A percentile compares a stretch with the other conserved stretches of the same genome.
These are phyloP conservation scores for Psilocybe tampanensis DNA, from an alignment of 768 basidiomycete genomes.

Conservation along the genomic window DNA sequence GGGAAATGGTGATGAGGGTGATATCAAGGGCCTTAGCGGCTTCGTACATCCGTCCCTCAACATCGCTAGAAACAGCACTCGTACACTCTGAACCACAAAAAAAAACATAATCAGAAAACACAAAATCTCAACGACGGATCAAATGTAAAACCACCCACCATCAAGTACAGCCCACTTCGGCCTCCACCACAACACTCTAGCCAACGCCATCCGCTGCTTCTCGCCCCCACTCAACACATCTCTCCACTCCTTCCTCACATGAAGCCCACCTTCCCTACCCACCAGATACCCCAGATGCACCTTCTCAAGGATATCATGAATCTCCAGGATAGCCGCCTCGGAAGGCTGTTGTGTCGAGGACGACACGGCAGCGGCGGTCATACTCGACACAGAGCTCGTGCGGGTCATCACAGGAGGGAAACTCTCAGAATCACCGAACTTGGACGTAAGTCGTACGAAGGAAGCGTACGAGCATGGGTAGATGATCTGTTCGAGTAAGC, in stretches of 20 bases:
- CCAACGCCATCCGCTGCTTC: constrained; percentile 96
- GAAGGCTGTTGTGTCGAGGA: background rate
- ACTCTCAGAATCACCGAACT: background rate
- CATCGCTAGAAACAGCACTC: constrained; percentile 93
- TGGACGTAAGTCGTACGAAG: constrained; percentile 38
- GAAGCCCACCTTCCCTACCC: constrained; percentile 87
- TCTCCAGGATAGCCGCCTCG: constrained; percentile 57
- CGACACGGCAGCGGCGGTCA: background rate
- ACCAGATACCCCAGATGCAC: constrained; percentile 88
- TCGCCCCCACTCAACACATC: constrained; percentile 96
- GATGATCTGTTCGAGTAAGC: constrained; percentile 89
- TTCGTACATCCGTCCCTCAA: constrained; percentile 96
- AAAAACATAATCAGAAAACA: background rate
- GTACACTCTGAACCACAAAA: constrained; percentile 72
- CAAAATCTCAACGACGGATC: background rate
- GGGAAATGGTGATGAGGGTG: constrained; percentile 90
- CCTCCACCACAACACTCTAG: constrained; percentile 87
- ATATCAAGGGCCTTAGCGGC: constrained; percentile 87
- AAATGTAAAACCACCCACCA: constrained; percentile 49
- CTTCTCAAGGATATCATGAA: constrained; percentile 76
- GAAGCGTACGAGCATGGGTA: constrained; percentile 88
- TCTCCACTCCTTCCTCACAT: constrained; percentile 91
- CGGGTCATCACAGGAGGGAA: constrained; percentile 6
- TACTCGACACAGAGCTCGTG: constrained; percentile 6
- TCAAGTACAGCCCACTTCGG: constrained; percentile 86